Conservation (phyloP, 352 stramenopile species). For the Bremia lactucae region DNA sequence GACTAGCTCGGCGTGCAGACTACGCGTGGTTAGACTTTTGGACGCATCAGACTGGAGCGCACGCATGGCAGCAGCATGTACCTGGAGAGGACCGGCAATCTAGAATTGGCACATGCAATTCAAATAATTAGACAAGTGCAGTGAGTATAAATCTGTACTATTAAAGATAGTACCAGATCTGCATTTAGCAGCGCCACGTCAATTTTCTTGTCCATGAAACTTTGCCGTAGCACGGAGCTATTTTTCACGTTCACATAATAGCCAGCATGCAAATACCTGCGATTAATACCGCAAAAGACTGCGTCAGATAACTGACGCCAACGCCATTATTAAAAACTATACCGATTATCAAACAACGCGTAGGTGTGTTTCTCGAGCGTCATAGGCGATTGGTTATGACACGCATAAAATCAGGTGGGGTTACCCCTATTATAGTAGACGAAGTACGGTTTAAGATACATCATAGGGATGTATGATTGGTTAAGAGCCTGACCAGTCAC, state of each 20-base stretch:
- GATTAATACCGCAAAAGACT: too few relatives aligned
- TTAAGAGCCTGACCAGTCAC: too few relatives aligned
- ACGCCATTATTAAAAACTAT: not conserved
- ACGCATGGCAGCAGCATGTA: slow-evolving; percentile 60
- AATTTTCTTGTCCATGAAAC: slow-evolving; percentile 50
- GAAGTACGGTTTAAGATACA: too few relatives aligned
- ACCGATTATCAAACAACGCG: slow-evolving; percentile 57
- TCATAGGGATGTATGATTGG: too few relatives aligned
- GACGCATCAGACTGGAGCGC: slow-evolving; percentile 56
- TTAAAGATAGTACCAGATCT: slow-evolving; percentile 30
- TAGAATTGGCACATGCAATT: slow-evolving; percentile 13
- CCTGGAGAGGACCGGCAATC: slow-evolving; percentile 66
- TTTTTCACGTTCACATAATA: slow-evolving; percentile 75
- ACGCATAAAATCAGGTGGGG: too few relatives aligned
- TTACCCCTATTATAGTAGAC: not conserved
- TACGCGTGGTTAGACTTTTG: slow-evolving; percentile 54
- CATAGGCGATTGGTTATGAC: slow-evolving; percentile 12
- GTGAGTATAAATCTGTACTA: not conserved
- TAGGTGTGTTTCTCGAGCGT: slow-evolving; percentile 51
- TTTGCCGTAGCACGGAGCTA: slow-evolving; percentile 37
- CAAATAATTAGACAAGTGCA: not conserved
- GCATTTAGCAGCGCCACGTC: slow-evolving; percentile 70
- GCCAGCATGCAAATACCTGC: slow-evolving; percentile 58
- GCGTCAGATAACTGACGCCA: too few relatives aligned
- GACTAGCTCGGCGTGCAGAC: slow-evolving; percentile 70